Conservation (phyloP, 108 stramenopile species). For the Chaetoceros tenuissimus region DNA sequence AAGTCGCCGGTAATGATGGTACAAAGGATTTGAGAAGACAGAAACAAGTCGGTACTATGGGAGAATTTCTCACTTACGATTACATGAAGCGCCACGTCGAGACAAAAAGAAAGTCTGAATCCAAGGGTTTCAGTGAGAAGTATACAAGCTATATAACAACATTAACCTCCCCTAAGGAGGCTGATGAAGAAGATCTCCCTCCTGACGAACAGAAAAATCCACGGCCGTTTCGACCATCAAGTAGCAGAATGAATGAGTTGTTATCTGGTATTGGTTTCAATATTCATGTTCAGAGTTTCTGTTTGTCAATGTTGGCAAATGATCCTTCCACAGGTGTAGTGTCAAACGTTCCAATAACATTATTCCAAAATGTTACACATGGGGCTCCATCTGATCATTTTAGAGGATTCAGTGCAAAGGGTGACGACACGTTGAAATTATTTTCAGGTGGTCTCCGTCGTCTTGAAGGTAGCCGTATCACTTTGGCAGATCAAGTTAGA, state of each 20-base stretch:
- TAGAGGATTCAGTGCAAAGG: conserved; percentile 49
- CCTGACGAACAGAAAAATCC: conserved; percentile 49
- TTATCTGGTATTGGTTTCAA: conserved; percentile 79
- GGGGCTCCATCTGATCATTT: conserved; percentile 88
- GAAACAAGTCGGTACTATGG: conserved; percentile 73
- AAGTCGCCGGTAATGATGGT: background rate
- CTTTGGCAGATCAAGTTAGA: conserved; percentile 31
- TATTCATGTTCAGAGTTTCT: conserved; percentile 56
- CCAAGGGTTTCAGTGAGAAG: conserved; percentile 31
- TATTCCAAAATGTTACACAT: conserved; percentile 61
- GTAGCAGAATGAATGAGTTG: conserved; percentile 33
- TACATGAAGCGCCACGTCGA: conserved; percentile 50
- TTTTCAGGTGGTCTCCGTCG: conserved; percentile 63
- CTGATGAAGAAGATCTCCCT: conserved; percentile 21
- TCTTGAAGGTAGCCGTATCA: conserved; percentile 53
- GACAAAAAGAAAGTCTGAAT: conserved; percentile 30
- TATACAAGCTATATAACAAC: conserved; percentile 22
- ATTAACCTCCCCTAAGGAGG: conserved; percentile 11
- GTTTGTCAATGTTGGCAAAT: conserved; percentile 28
- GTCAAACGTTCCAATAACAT: conserved; percentile 17
- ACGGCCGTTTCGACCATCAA: conserved; percentile 63
- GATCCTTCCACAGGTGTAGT: conserved; percentile 5
- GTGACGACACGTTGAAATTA: conserved; percentile 8
- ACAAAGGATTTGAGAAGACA: conserved; percentile 31
- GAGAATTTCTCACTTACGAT: conserved; percentile 43